These are phyloP conservation scores for Nemania diffusa DNA, from an alignment of 2,329 filamentous ascomycete species.

Conservation along the genomic window DNA sequence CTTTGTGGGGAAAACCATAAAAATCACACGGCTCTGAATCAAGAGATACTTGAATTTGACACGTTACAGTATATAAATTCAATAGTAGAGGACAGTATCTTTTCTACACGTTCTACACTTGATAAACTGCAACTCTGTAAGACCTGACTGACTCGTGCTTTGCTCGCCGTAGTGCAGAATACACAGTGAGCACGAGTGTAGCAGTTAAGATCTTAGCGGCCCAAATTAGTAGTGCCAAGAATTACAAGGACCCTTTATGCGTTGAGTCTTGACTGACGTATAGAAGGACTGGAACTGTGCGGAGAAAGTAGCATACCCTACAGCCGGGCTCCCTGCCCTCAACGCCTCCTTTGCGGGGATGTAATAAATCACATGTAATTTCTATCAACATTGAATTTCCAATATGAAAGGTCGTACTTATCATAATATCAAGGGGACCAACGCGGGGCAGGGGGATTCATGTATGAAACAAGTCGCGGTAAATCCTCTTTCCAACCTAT, in stretches of 20 bases:
- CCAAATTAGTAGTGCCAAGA: slow-evolving; percentile 36
- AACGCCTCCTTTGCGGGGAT: slow-evolving; percentile 32
- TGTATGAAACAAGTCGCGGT: background rate
- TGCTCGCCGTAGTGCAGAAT: background rate
- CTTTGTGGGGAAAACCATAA: background rate
- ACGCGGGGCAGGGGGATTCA: background rate
- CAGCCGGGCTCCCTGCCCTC: slow-evolving; percentile 31
- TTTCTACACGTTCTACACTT: background rate
- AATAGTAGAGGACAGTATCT: background rate
- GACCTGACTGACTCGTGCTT: background rate
- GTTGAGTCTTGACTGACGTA: slow-evolving; percentile 38
- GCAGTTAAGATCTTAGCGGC: background rate
- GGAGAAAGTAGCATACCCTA: slow-evolving; percentile 10
- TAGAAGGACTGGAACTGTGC: slow-evolving; percentile 5
- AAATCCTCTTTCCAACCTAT: background rate
- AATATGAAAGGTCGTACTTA: slow-evolving; percentile 4
- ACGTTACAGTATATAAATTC: background rate
- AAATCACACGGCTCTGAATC: slow-evolving; percentile 3
- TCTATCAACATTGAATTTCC: background rate
- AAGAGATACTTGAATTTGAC: background rate
- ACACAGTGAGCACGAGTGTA: background rate
- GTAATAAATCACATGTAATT: slow-evolving; percentile 22
- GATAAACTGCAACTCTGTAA: background rate
- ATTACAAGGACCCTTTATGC: slow-evolving; percentile 40
- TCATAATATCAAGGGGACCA: background rate